Conservation (phyloP, 2,329 filamentous ascomycete species). For the Colletotrichum lindemuthianum region DNA sequence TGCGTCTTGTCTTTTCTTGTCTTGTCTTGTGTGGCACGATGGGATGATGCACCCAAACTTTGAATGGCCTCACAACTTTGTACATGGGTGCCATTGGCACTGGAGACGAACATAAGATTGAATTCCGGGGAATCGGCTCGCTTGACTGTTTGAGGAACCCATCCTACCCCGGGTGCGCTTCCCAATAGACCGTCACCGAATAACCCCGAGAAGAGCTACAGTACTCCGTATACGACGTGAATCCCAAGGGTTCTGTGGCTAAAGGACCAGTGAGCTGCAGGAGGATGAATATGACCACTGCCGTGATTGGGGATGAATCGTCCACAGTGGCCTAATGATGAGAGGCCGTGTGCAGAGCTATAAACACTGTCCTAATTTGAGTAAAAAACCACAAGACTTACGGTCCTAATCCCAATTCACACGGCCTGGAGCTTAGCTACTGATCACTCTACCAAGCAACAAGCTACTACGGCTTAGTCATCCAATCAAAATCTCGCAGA, state of each 20-base stretch:
- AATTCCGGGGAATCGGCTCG: conserved; percentile 3
- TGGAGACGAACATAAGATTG: background rate
- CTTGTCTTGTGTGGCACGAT: conserved; percentile 14
- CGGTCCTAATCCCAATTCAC: conserved; percentile 21
- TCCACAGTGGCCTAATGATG: conserved; percentile 29
- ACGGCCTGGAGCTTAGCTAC: conserved; percentile 36
- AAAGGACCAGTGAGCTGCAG: conserved; percentile 22
- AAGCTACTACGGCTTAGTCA: conserved; percentile 37
- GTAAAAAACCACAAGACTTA: fast-evolving
- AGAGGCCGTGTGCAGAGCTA: background rate
- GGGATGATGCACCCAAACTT: conserved; percentile 18
- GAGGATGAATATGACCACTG: conserved; percentile 30
- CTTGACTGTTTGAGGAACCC: background rate
- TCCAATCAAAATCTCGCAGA: conserved; percentile 38
- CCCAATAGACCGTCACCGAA: conserved; percentile 9
- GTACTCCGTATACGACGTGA: background rate
- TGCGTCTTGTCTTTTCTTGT: background rate
- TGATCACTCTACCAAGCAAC: background rate
- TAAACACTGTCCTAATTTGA: conserved; percentile 1
- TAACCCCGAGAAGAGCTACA: conserved; percentile 9
- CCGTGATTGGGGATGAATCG: conserved; percentile 22
- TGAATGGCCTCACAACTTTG: conserved; percentile 16
- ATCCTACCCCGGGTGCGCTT: conserved; percentile 6
- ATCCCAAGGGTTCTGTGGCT: conserved; percentile 18
- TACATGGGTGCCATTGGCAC: conserved; percentile 2